Evolutionary conservation across 2,329 filamentous ascomycete species (phyloP).

Genomic region (Aspergillus sp.): DNA sequence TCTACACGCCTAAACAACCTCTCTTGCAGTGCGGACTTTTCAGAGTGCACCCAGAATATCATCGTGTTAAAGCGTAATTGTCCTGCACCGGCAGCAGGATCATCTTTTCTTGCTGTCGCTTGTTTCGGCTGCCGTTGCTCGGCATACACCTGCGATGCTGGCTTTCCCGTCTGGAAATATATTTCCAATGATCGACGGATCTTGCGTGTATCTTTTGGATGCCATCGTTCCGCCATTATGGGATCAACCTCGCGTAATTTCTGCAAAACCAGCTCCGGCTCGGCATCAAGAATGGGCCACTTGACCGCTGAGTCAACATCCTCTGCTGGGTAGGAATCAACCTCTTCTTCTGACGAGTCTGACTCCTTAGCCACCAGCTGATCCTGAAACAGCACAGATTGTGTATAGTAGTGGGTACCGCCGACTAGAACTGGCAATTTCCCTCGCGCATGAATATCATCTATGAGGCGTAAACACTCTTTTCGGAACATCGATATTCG

Average conservation of each 20-base stretch:
- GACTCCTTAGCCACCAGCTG: constrained; percentile 52
- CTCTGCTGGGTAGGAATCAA: constrained; percentile 19
- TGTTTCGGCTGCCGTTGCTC: constrained; percentile 60
- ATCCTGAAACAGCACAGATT: constrained; percentile 81
- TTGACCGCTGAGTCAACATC: constrained; percentile 35
- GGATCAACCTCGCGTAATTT: constrained; percentile 81
- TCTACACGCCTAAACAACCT: constrained; percentile 77
- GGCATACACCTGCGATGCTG: constrained; percentile 81
- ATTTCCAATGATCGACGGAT: constrained; percentile 89
- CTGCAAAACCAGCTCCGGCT: constrained; percentile 70
- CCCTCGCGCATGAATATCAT: constrained; percentile 74
- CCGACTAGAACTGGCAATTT: constrained; percentile 88
- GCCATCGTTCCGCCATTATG: constrained; percentile 85
- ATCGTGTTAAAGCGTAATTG: constrained; percentile 59
- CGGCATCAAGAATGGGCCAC: constrained; percentile 70
- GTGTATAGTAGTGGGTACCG: constrained; percentile 93
- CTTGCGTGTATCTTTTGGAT: constrained; percentile 88
- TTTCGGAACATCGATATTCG: constrained; percentile 74
- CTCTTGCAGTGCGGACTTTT: constrained; percentile 64
- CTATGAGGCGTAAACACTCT: constrained; percentile 67
- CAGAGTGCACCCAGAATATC: constrained; percentile 84
- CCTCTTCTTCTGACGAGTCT: constrained; percentile 24
- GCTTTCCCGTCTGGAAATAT: constrained; percentile 76
- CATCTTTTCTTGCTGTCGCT: constrained; percentile 23
- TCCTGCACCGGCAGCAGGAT: constrained; percentile 18